Evolutionary conservation across 306 rosid species (phyloP), one percentile per base, ranked within the genome.

Genomic region (Prunus kanzakura): DNA sequence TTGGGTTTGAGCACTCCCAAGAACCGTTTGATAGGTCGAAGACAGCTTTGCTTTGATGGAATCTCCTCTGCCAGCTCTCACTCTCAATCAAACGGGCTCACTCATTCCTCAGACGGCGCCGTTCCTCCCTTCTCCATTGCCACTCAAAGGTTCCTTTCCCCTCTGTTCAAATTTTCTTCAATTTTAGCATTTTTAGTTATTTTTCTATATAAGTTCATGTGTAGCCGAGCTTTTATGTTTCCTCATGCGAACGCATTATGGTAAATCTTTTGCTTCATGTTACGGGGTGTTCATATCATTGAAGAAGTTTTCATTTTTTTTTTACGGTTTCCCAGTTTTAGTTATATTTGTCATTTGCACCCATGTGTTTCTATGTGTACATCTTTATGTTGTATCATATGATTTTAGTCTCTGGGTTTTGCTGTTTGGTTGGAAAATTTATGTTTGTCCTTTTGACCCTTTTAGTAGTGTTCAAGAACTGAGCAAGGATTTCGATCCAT

Each of bases 41-140:
- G 97, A 60, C 84, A 92, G 84, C 86, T 95, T 56, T 89, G 87
- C 89, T 89, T 87, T 70, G 84, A 88, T 78, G 86, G 87, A 72
- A 63, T 92, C 32, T 89, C 95, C 47, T 90, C 97, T 71, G 90
- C 83, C 1, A 87, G 85, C 64, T 84, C 91, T 72, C 69, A 75
- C 30, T 83, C 96, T 54, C 93, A 74, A 55, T 72, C 77, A 18
- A 69, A 16, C 43, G 8, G 43, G 67, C 61, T 12, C 15, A 56
- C 20, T 29, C 46, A 78, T 75, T 76, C 79, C 5, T 67, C 84
- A 19, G 74, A 82, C 71, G 72, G 80, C 67, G 76, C 76, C 75
- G 69, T 80, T 82, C 11, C 89, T 46, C 43, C 79, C 62, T 80
- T 67, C 64, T 67, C 87, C 79, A 70, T 71, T 55, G 70, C 88